Evolutionary conservation across 306 rosid species (phyloP).

Genomic region (Purshia tridentata): DNA sequence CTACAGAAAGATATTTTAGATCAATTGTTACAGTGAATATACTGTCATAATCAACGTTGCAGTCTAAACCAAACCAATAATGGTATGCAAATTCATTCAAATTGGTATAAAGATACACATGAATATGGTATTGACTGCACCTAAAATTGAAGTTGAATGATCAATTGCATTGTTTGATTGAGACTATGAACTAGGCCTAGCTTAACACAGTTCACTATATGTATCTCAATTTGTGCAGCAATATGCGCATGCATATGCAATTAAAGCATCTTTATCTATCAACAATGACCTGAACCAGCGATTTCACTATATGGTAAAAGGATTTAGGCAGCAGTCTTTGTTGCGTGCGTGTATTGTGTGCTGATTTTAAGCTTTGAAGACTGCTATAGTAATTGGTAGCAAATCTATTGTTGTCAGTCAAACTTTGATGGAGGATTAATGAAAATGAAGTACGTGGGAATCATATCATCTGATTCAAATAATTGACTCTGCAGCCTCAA

Average conservation of each 20-base stretch:
- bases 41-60: background rate
- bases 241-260: too few species aligned
- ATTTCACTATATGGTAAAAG: background rate
- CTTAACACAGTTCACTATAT: background rate
- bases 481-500: background rate
- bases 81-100: background rate
- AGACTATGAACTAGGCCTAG: background rate
- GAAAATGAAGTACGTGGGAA: background rate
- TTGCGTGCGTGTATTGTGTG: background rate
- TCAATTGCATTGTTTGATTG: background rate
- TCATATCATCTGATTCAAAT: background rate
- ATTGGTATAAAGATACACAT: too few species aligned
- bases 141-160: background rate
- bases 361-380: background rate
- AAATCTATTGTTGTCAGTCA: background rate
- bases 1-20: background rate
- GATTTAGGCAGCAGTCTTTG: conserved; percentile 6
- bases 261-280: too few species aligned
- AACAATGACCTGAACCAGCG: too few species aligned
- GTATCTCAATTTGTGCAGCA: background rate
- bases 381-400: too few species aligned
- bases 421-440: background rate
- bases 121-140: background rate
- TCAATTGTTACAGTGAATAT: background rate
- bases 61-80: background rate